These are phyloP conservation scores for Aureobasidium mangrovei DNA, from an alignment of 2,329 filamentous ascomycete genomes.

Conservation along the genomic window DNA sequence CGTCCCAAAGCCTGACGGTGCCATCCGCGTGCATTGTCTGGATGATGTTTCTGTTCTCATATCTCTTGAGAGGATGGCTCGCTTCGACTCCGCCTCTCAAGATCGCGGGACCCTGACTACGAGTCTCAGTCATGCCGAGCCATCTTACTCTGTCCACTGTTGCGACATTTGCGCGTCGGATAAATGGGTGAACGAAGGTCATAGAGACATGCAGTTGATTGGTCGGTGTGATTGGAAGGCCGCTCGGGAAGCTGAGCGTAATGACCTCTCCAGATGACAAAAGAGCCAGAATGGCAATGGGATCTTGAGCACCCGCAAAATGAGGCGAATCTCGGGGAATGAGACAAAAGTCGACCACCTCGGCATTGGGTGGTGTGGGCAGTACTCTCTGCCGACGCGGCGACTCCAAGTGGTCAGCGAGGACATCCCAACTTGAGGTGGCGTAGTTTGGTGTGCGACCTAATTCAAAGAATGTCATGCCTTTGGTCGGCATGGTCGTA, in stretches of 20 bases:
- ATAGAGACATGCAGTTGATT: slow-evolving; percentile 86
- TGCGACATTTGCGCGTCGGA: slow-evolving; percentile 63
- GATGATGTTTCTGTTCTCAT: slow-evolving; percentile 74
- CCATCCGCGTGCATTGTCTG: slow-evolving; percentile 86
- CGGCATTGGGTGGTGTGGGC: slow-evolving; percentile 65
- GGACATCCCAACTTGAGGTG: slow-evolving; percentile 79
- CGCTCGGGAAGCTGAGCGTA: slow-evolving; percentile 85
- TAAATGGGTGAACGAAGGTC: slow-evolving; percentile 83
- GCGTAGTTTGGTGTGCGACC: slow-evolving; percentile 83
- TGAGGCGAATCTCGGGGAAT: slow-evolving; percentile 77
- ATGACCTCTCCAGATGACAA: slow-evolving; percentile 81
- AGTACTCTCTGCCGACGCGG: slow-evolving; percentile 63
- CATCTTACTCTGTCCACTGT: slow-evolving; percentile 70
- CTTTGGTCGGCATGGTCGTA: slow-evolving; percentile 58
- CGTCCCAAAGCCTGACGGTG: slow-evolving; percentile 86
- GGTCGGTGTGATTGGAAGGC: slow-evolving; percentile 81
- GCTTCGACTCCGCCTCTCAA: slow-evolving; percentile 71
- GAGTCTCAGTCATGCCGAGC: slow-evolving; percentile 82
- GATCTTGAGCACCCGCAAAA: slow-evolving; percentile 81
- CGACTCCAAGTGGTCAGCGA: slow-evolving; percentile 70
- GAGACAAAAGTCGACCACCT: slow-evolving; percentile 71
- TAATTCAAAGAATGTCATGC: slow-evolving; percentile 81
- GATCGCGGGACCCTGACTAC: slow-evolving; percentile 68
- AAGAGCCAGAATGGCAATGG: slow-evolving; percentile 71
- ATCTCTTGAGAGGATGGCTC: slow-evolving; percentile 60